Evolutionary conservation across 2,329 filamentous ascomycete genomes (phyloP).

Genomic region (Fusarium sp.): DNA sequence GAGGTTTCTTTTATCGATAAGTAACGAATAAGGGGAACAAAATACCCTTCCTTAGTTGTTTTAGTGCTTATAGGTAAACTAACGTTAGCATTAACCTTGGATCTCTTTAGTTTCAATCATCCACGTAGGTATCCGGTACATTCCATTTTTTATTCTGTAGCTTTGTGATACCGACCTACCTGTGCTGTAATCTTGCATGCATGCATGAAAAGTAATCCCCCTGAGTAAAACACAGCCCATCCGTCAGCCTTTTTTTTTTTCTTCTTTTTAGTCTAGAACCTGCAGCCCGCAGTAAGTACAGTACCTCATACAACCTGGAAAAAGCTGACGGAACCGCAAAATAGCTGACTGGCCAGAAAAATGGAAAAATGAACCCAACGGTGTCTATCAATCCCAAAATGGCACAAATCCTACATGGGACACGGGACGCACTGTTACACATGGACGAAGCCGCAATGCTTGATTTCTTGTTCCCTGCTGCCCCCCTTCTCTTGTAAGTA

Average conservation of each 20-base stretch:
- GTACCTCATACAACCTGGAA: too few species aligned
- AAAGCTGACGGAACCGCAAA: slow-evolving; percentile 17
- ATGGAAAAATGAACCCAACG: slow-evolving; percentile 11
- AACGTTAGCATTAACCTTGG: not conserved
- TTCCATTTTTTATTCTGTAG: not conserved
- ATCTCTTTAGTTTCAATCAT: not conserved
- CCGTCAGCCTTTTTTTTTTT: not conserved
- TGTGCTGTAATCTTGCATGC: not conserved
- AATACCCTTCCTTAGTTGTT: not conserved
- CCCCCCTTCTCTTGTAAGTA: not conserved
- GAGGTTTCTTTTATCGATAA: slow-evolving; percentile 5
- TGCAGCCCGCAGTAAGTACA: not conserved
- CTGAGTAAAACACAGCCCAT: not conserved
- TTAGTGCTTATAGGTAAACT: not conserved
- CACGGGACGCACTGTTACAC: not conserved
- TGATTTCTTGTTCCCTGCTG: not conserved
- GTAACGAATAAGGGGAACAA: not conserved
- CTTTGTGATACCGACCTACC: not conserved
- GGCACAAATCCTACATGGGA: not conserved
- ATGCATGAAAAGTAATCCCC: not conserved
- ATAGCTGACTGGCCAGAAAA: slow-evolving; percentile 21
- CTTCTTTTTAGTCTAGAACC: not conserved
- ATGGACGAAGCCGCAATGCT: not conserved
- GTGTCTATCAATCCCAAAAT: not conserved
- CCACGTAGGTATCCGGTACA: not conserved